Conservation (phyloP, 2,329 filamentous ascomycete genomes). For the Pseudogymnoascus sp. region DNA sequence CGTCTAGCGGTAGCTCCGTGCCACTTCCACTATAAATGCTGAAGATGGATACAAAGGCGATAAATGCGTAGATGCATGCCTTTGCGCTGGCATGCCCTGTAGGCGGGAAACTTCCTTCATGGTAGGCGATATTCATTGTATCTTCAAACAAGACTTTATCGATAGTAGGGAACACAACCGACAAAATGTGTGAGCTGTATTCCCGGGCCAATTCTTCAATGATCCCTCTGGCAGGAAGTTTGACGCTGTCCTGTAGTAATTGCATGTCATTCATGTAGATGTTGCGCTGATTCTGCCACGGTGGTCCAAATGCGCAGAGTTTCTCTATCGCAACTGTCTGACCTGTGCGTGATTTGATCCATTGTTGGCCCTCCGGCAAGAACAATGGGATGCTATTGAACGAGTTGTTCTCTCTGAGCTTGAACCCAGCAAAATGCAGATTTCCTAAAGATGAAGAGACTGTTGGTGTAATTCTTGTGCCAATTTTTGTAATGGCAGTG, state of each 20-base stretch:
- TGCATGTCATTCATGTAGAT: slow-evolving; percentile 21
- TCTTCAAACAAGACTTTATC: slow-evolving; percentile 38
- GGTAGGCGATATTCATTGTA: slow-evolving; percentile 39
- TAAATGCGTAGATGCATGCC: slow-evolving; percentile 42
- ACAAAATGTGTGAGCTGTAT: not conserved
- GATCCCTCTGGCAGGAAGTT: not conserved
- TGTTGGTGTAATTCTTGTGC: not conserved
- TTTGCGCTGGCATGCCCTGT: slow-evolving; percentile 30
- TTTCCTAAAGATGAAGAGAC: slow-evolving; percentile 21
- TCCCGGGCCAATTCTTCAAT: not conserved
- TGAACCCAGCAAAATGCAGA: slow-evolving; percentile 39
- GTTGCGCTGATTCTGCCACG: slow-evolving; percentile 13
- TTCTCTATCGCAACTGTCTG: slow-evolving; percentile 24
- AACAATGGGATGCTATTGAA: slow-evolving; percentile 42
- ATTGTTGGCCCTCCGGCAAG: slow-evolving; percentile 37
- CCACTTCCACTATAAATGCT: slow-evolving; percentile 16
- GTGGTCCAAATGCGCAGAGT: not conserved
- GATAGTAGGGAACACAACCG: slow-evolving; percentile 36
- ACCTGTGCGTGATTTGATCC: slow-evolving; percentile 40
- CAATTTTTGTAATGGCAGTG: not conserved
- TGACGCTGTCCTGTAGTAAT: slow-evolving; percentile 30
- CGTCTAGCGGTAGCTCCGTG: slow-evolving; percentile 27
- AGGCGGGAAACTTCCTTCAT: slow-evolving; percentile 13
- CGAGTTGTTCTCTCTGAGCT: slow-evolving; percentile 38
- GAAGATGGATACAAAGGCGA: slow-evolving; percentile 30